Base-by-base conservation (phyloP, 139 green algal species). In the Marvania coccoides region DNA sequence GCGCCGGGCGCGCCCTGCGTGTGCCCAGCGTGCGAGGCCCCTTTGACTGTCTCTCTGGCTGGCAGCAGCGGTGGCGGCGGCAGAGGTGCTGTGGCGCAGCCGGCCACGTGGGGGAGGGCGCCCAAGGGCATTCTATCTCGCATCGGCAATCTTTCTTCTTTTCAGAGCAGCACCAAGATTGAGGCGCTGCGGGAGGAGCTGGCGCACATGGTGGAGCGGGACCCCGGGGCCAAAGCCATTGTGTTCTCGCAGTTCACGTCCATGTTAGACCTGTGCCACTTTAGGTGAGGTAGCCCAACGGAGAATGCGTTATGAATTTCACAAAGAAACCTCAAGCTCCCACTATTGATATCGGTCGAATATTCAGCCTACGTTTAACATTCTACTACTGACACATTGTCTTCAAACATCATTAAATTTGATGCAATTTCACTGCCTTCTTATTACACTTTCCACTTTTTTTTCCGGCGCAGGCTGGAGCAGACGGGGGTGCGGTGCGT, bases 211-310 rank as follows among this genome's bases (percentile, higher is more conserved):
- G 26, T 76, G 29, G 37, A 61, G 26, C 38, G 65, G 0, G 89
- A 96, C 79, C 80, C 87, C 6, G 57, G 62, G 30, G 80, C 84
- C 73, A 96, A 97, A 80, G 83, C 78, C 45, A 88, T 97, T 34
- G 85, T 97, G 35, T 97, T 97, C 81, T 80, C 38, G 33, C 91
- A 97, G 84, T 97, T 97, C 84, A 97, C 91, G 4, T 88, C 73
- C 69, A 95, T 97, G 83, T 78, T 97, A 48, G 91, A 95, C 53
- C 75, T 97, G 14, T 78, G 87, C 45, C 64, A 82, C 33, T 90
- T 79, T 73, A 63, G 54, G 54, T 45, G 13, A 24, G 45, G n/a
- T n/a, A n/a, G n/a, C n/a, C n/a, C n/a, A n/a, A n/a, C n/a, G n/a
- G n/a, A n/a, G n/a, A n/a, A n/a, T n/a, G n/a, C n/a, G n/a, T n/a